These are phyloP conservation scores for Fusarium austroafricanum DNA, from an alignment of 2,329 filamentous ascomycete genomes.

Conservation along the genomic window DNA sequence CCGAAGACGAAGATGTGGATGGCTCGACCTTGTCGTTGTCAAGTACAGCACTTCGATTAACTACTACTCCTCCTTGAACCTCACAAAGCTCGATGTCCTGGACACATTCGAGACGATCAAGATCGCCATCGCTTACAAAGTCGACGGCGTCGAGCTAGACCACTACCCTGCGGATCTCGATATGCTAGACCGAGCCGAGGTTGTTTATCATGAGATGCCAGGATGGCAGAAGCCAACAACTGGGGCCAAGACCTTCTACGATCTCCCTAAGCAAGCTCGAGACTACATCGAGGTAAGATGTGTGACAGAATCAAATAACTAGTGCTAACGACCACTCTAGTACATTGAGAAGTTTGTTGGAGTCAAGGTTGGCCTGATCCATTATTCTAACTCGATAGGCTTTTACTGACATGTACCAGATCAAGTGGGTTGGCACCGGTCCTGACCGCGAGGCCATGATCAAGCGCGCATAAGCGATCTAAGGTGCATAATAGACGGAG, in stretches of 20 bases:
- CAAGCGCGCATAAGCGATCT: constrained; percentile 5
- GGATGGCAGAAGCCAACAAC: constrained; percentile 32
- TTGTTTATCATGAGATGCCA: constrained; percentile 25
- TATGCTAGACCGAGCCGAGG: constrained; percentile 3
- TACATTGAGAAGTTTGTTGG: constrained; percentile 21
- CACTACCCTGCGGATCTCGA: constrained; percentile 13
- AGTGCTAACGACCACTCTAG: neutral
- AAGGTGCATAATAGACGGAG: neutral
- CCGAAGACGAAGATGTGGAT: constrained; percentile 18
- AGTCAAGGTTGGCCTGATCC: neutral
- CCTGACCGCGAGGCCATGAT: constrained; percentile 36
- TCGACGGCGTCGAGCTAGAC: constrained; percentile 16
- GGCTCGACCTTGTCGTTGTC: constrained; percentile 20
- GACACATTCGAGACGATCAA: constrained; percentile 28
- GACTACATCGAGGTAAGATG: constrained; percentile 18
- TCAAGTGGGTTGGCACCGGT: constrained; percentile 38
- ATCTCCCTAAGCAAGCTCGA: constrained; percentile 19
- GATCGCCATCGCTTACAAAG: constrained; percentile 19
- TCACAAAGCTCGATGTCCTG: constrained; percentile 25
- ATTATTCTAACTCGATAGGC: neutral
- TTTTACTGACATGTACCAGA: constrained; percentile 2
- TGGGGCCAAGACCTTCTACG: constrained; percentile 15
- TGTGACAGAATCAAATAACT: neutral
- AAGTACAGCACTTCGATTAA: constrained; percentile 19
- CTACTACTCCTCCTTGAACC: constrained; percentile 12